Evolutionary conservation across 2,329 filamentous ascomycete genomes (phyloP).

Genomic region (Nigrograna mackinnonii): DNA sequence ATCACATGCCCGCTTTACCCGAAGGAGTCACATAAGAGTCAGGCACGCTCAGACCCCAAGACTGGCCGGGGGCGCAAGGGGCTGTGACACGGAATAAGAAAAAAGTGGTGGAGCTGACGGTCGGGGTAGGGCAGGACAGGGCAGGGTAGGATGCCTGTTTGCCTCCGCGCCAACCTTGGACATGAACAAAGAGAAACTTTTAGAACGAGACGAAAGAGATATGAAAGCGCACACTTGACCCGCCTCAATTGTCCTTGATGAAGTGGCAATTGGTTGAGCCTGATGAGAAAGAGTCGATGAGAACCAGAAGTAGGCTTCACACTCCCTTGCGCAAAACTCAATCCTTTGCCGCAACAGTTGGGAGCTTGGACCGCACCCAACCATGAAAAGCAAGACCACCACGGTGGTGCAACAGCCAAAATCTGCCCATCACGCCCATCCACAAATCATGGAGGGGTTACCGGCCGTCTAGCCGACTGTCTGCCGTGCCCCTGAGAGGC

Average conservation of each 20-base stretch:
- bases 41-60: conserved; percentile 21
- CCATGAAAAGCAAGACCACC: conserved; percentile 21
- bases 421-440: conserved; percentile 22
- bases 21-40: conserved; percentile 26
- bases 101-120: conserved; percentile 23
- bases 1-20: conserved; percentile 38
- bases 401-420: conserved; percentile 31
- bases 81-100: conserved; percentile 30
- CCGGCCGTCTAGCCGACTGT: conserved; percentile 17
- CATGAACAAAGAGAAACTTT: no score
- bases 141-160: no score
- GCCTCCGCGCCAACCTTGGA: no score
- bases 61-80: conserved; percentile 28
- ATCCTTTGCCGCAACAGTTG: conserved; percentile 17
- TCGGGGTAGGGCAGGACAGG: neutral
- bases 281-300: no score
- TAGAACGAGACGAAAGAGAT: no score
- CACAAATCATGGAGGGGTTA: conserved; percentile 26
- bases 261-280: no score
- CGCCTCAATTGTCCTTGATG: no score
- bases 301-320: conserved; percentile 15
- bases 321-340: conserved; percentile 23
- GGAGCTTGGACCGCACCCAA: conserved; percentile 33
- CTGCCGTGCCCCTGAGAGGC: conserved; percentile 30
- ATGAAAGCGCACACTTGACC: no score